Percentiles rank a stretch among this genome's conserved stretches.
These are phyloP conservation scores for Akanthomyces uredinophilus DNA, from an alignment of 2,329 filamentous ascomycete species.

Conservation along the genomic window DNA sequence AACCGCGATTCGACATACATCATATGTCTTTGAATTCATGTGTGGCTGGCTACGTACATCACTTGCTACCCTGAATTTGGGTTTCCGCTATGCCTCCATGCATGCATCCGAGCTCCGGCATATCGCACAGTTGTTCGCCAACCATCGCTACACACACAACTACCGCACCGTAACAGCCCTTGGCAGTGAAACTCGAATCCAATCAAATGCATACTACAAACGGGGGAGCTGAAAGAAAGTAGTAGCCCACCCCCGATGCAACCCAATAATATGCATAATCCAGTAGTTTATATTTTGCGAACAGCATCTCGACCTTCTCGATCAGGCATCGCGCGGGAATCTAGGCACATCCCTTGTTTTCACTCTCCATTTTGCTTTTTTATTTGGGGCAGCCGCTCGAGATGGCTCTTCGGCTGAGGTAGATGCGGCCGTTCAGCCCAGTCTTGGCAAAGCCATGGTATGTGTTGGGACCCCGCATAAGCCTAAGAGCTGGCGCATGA, in stretches of 20 bases:
- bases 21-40: not conserved
- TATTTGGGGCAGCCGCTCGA: no score
- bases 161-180: not conserved
- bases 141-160: not conserved
- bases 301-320: not conserved
- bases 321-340: slow-evolving; percentile 1
- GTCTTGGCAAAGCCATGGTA: not conserved
- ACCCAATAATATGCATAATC: slow-evolving; percentile 5
- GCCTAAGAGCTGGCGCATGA: not conserved
- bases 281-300: not conserved
- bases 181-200: not conserved
- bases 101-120: not conserved
- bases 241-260: slow-evolving; percentile 8
- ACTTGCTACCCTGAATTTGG: not conserved
- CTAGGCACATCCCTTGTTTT: not conserved
- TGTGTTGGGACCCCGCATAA: not conserved
- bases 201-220: not conserved
- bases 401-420: not conserved
- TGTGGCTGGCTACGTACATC: not conserved
- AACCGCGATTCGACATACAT: not conserved
- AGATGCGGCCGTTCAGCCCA: not conserved
- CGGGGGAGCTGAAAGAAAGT: slow-evolving; percentile 7
- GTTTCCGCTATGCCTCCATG: not conserved
- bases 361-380: not conserved
- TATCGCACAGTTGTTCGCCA: not conserved